phyloP scores from a whole-genome alignment of 257 asterid species.

The Przewalskia tangutica region DNA sequence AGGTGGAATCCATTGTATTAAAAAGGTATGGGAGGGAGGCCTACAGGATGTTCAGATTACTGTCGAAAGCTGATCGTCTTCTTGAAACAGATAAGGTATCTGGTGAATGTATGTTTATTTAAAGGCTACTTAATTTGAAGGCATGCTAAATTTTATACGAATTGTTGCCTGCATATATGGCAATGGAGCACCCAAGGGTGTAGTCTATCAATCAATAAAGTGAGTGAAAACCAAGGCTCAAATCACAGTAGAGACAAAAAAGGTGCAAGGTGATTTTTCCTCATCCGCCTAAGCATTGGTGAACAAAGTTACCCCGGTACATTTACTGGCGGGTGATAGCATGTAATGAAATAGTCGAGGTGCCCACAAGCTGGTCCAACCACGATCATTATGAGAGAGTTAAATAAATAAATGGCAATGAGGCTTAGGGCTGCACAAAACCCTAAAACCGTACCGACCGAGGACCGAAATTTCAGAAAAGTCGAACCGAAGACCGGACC shows the following conservation, averaged over 20 bases:
- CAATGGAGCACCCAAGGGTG: not conserved
- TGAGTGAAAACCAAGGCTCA: not conserved
- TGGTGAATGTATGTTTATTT: not conserved
- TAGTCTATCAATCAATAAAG: not conserved
- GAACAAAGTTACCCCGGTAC: not conserved
- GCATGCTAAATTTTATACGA: not conserved
- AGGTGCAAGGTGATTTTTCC: not conserved
- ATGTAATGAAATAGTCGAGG: not conserved
- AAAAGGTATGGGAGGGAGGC: conserved; percentile 84
- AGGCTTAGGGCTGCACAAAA: too few relatives aligned
- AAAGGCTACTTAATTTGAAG: not conserved
- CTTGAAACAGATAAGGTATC: conserved; percentile 73
- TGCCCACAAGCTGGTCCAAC: not conserved
- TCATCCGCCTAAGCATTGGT: not conserved
- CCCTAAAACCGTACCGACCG: too few relatives aligned
- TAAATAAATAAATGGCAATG: not conserved
- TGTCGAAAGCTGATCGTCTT: conserved; percentile 41
- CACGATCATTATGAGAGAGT: not conserved
- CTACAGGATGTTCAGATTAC: conserved; percentile 69
- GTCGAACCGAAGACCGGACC: too few relatives aligned
- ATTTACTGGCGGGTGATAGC: not conserved
- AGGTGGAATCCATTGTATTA: conserved; percentile 80
- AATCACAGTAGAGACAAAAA: not conserved
- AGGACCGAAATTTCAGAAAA: too few relatives aligned
- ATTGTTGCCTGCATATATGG: not conserved